Evolutionary conservation across 345 rosid genomes (phyloP), one percentile per base, ranked within the genome.

Genomic region (Eucalyptus caleyi): DNA sequence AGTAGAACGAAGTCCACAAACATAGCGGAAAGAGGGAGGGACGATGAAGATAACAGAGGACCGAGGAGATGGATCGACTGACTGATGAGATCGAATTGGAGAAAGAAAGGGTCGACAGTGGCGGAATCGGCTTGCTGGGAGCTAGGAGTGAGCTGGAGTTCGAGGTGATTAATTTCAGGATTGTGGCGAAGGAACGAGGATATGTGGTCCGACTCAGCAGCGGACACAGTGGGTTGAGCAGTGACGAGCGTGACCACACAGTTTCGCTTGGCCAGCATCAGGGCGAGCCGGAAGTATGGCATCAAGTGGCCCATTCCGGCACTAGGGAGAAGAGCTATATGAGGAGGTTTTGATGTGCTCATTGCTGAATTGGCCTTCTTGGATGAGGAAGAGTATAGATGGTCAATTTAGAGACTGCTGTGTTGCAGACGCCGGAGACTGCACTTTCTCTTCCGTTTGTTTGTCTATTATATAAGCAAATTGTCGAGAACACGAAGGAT

Each of bases 221-320:
- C 37, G 8, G 96, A 91, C 50, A 92, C 92, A 40, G 91, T 92
- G 2, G 94, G 92, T 23, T 86, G 87, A 45, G 91, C 24, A 23
- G 93, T 92, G 89, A 95, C 87, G 37, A 95, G 87, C 45, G 95
- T 95, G 90, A 95, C 86, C 16, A 14, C 77, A 86, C 93, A 93
- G 45, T 83, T 42, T 32, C 89, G 90, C 53, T 85, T 86, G 50
- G 90, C 50, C 8, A 94, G 92, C 44, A 88, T 49, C 6, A 94
- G 83, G 24, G 93, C 94, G 5, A 94, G 92, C 3, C 95, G 91
- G 86, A 94, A 94, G 89, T 91, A 91, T 3, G 95, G 95, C 23
- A 87, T 93, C 50, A 93, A 80, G 86, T 95, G 95, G 44, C 95
- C 95, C 91, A 93, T 92, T 10, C 95, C 95, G 30, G 93, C 92